Percentiles rank a stretch among this genome's conserved stretches.
These are phyloP conservation scores for Cercospora sp. DNA, from an alignment of 2,329 filamentous ascomycete genomes.

Conservation along the genomic window DNA sequence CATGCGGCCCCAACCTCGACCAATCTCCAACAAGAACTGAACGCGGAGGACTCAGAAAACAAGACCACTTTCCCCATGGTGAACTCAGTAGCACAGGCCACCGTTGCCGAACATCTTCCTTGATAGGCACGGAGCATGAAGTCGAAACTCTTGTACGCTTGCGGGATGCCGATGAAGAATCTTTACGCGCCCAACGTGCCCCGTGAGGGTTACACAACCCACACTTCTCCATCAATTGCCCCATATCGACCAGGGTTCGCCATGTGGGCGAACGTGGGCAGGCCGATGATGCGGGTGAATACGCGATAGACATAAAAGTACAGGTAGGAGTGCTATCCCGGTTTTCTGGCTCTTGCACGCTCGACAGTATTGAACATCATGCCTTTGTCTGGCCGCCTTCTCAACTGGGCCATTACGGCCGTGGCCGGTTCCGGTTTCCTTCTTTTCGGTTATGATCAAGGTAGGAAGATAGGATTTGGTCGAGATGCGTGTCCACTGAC, in stretches of 20 bases:
- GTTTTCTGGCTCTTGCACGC: background rate
- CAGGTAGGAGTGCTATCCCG: background rate
- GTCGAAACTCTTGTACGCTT: background rate
- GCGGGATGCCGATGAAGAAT: background rate
- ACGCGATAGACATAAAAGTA: background rate
- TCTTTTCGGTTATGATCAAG: constrained; percentile 25
- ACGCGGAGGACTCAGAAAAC: background rate
- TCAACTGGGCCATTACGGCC: constrained; percentile 25
- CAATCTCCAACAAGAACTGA: background rate
- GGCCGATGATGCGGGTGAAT: background rate
- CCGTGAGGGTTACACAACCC: constrained; percentile 1
- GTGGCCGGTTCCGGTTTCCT: constrained; percentile 24
- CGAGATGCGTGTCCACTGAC: background rate
- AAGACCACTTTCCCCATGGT: background rate
- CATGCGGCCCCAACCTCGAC: background rate
- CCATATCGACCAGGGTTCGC: background rate
- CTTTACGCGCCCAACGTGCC: background rate
- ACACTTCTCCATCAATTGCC: constrained; percentile 6
- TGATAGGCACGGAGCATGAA: background rate
- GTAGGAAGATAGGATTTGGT: background rate
- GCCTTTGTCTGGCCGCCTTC: constrained; percentile 19
- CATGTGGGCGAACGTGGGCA: constrained; percentile 4
- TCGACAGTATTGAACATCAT: constrained; percentile 4
- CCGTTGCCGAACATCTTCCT: background rate
- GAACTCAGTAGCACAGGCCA: background rate